Evolutionary conservation across 169 alveolate genomes (phyloP).

Genomic region (Cryptosporidium meleagridis): DNA sequence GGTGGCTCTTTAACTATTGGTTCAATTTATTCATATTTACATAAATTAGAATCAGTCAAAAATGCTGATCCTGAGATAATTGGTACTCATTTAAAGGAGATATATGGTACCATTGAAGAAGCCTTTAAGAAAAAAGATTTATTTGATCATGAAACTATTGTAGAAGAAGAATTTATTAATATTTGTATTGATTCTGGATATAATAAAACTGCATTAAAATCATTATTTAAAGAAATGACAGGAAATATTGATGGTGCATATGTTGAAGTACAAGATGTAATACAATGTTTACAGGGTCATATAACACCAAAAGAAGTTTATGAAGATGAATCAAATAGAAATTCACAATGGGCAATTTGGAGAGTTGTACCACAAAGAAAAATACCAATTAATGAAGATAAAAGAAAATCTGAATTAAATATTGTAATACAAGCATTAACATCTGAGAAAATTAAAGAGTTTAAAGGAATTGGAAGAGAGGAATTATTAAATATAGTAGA

Average conservation of each 20-base stretch:
- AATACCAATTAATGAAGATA: slow-evolving; percentile 8
- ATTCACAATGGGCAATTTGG: slow-evolving; percentile 67
- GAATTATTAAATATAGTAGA: slow-evolving; percentile 30
- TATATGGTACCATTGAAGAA: slow-evolving; percentile 31
- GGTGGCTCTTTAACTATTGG: slow-evolving; percentile 32
- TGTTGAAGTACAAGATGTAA: slow-evolving; percentile 69
- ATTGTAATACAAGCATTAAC: slow-evolving; percentile 14
- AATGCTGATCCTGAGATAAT: slow-evolving; percentile 39
- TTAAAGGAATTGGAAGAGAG: slow-evolving; percentile 20
- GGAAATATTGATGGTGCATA: slow-evolving; percentile 14
- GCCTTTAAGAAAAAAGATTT: slow-evolving; percentile 9
- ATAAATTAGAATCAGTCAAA: background rate
- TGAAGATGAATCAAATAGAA: slow-evolving; percentile 32
- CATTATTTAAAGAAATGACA: slow-evolving; percentile 7
- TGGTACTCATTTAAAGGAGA: slow-evolving; percentile 21
- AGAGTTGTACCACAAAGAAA: slow-evolving; percentile 42
- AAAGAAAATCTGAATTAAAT: slow-evolving; percentile 27
- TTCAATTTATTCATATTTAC: slow-evolving; percentile 9
- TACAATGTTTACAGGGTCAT: slow-evolving; percentile 57
- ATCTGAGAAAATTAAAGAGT: background rate
- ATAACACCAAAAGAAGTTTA: slow-evolving; percentile 45
- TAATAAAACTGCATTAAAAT: background rate
- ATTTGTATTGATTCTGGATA: slow-evolving; percentile 50
- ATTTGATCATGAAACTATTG: slow-evolving; percentile 22
- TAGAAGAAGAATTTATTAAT: slow-evolving; percentile 2